Evolutionary conservation across 139 green algal species (phyloP).

Genomic region (Edaphochlamys debaryana): DNA sequence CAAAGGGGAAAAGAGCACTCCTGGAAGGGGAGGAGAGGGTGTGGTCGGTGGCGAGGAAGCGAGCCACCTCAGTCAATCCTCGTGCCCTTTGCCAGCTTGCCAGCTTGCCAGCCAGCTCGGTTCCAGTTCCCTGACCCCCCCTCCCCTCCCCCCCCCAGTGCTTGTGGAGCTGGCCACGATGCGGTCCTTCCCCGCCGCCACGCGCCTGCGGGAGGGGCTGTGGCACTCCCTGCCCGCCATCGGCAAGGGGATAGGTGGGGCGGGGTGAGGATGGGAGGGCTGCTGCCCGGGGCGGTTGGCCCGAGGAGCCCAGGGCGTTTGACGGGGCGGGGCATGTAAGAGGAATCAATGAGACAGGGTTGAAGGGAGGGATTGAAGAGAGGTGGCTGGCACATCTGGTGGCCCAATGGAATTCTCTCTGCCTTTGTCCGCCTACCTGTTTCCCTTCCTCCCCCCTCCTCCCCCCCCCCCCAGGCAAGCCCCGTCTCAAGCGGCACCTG

Average conservation of each 20-base stretch:
- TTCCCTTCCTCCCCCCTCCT: neutral
- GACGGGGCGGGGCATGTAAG: neutral
- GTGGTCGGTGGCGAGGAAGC: no score
- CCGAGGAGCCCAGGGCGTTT: no score
- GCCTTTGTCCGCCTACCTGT: neutral
- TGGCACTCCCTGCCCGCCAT: conserved; percentile 83
- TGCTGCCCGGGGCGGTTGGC: no score
- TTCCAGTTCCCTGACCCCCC: neutral
- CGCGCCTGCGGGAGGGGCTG: conserved; percentile 82
- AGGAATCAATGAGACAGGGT: neutral
- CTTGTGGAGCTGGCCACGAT: conserved; percentile 54
- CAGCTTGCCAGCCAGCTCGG: neutral
- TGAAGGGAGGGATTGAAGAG: no score
- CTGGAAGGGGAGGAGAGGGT: no score
- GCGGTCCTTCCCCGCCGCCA: conserved; percentile 71
- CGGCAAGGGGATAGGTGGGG: conserved; percentile 70
- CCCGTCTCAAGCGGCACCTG: conserved; percentile 81
- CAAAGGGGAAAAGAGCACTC: neutral
- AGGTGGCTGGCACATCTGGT: no score
- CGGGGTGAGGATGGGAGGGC: no score
- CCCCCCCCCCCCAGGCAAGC: conserved; percentile 46
- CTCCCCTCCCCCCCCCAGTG: conserved; percentile 40
- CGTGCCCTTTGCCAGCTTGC: neutral
- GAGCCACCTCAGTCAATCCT: neutral
- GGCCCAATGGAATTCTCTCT: no score